Evolutionary conservation across 768 basidiomycete genomes (phyloP).

Genomic region (Clitopilus passeckerianus): DNA sequence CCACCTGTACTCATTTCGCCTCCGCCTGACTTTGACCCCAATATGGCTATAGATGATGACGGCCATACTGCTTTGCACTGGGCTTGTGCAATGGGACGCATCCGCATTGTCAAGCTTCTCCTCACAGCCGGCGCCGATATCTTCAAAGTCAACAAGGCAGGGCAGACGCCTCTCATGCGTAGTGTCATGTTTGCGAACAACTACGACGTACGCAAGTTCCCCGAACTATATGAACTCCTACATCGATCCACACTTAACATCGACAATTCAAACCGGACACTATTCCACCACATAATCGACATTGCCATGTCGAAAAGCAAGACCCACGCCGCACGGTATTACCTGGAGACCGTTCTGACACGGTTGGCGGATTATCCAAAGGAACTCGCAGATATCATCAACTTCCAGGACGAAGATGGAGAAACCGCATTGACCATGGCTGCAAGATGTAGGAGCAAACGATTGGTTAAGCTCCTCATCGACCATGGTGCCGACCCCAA

Average conservation of each 20-base stretch:
- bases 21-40: slow-evolving; percentile 88
- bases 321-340: slow-evolving; percentile 95
- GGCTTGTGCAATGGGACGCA: slow-evolving; percentile 98
- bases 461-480: slow-evolving; percentile 90
- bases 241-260: slow-evolving; percentile 99
- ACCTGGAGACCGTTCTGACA: slow-evolving; percentile 93
- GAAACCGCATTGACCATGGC: slow-evolving; percentile 97
- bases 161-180: slow-evolving; percentile 97
- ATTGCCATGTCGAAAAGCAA: slow-evolving; percentile 97
- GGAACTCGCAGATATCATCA: slow-evolving; percentile 96
- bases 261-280: slow-evolving; percentile 94
- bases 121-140: slow-evolving; percentile 94
- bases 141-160: slow-evolving; percentile 93
- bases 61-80: slow-evolving; percentile 96
- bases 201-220: slow-evolving; percentile 98
- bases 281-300: slow-evolving; percentile 97
- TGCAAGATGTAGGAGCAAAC: slow-evolving; percentile 91
- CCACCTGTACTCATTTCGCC: slow-evolving; percentile 85
- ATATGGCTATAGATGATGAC: slow-evolving; percentile 97
- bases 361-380: slow-evolving; percentile 90
- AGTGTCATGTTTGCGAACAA: slow-evolving; percentile 99
- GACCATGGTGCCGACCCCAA: slow-evolving; percentile 97
- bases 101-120: slow-evolving; percentile 91
- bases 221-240: slow-evolving; percentile 92
- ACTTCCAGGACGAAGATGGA: slow-evolving; percentile 98